Base-by-base conservation (phyloP, 129 eudicot genomes). In the Smallanthus sonchifolius region DNA sequence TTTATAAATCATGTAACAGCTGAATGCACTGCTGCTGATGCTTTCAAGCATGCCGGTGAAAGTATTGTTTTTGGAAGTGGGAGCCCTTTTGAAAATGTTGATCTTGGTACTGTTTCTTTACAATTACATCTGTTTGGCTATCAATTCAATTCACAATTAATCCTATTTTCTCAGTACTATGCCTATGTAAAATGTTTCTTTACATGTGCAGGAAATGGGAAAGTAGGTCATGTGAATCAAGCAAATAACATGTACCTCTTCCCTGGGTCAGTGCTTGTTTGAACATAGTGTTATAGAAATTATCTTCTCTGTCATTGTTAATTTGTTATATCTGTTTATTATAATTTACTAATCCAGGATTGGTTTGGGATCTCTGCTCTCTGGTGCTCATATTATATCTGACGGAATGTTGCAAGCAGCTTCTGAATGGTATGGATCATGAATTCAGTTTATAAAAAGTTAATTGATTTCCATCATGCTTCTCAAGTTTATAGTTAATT, bases 231-330 rank as follows among this genome's bases (percentile, higher is more conserved):
- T 72, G 99, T 91, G 73, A 95, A 95, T 76, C 99, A 95, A 85
- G 99, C 99, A 79, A 95, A 95, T 79, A 95, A 95, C 83, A 95
- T 95, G 99, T 95, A 95, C 77, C 92, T 95, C 65, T 95, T 95
- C 82, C 97, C 97, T 0, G 99, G 99, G 97, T 95, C 19, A 16
- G 97, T 86, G 65, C 38, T 81, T 5, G 28, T 72, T 38, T 66
- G 62, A 60, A 8, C 7, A 42, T 64, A 28, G 35, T 79, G 30
- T 64, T 64, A 2, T 40, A 65, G 30, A 56, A 40, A 34, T 35
- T 34, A 15, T 44, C 39, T 73, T 19, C 9, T 62, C 17, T 73
- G 54, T 63, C 64, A 30, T 30, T 5, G 15, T 13, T 52, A 15
- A 7, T 15, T 5, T 69, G 48, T 72, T 52, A 70, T 13, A 32